These are phyloP conservation scores for Ceratocystiopsis brevicomis DNA, from an alignment of 2,329 filamentous ascomycete species.

Conservation along the genomic window DNA sequence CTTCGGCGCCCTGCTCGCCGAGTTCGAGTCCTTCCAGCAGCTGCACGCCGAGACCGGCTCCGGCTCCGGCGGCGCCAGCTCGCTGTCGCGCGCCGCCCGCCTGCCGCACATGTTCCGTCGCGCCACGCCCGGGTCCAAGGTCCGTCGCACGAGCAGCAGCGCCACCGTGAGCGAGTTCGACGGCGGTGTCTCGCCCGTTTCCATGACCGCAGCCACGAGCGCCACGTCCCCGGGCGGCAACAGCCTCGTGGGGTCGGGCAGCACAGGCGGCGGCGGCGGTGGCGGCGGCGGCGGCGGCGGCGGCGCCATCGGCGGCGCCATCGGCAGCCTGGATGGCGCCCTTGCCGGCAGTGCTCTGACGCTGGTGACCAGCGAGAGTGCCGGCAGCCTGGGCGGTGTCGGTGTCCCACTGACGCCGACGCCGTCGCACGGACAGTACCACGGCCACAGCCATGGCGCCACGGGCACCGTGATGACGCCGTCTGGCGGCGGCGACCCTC, in stretches of 20 bases:
- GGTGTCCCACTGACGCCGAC: background rate
- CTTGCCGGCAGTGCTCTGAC: slow-evolving; percentile 3
- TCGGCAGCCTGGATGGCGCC: slow-evolving; percentile 5
- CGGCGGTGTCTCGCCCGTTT: slow-evolving; percentile 6
- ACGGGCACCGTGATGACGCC: slow-evolving; percentile 13
- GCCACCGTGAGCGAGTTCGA: slow-evolving; percentile 20
- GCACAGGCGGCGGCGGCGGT: slow-evolving; percentile 14
- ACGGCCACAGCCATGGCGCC: slow-evolving; percentile 13
- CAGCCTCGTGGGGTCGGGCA: slow-evolving; percentile 9
- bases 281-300: slow-evolving; percentile 26
- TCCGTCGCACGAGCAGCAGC: slow-evolving; percentile 33
- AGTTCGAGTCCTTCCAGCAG: slow-evolving; percentile 88
- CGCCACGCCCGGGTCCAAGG: slow-evolving; percentile 36
- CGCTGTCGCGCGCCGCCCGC: slow-evolving; percentile 50
- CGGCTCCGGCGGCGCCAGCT: slow-evolving; percentile 37
- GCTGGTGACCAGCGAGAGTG: slow-evolving; percentile 7
- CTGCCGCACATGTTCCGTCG: slow-evolving; percentile 72
- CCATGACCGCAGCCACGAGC: background rate
- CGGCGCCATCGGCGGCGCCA: slow-evolving; percentile 32
- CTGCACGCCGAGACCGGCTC: slow-evolving; percentile 59
- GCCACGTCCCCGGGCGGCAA: slow-evolving; percentile 1
- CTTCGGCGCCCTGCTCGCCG: slow-evolving; percentile 64
- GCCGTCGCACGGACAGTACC: no score
- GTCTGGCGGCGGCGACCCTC: slow-evolving; percentile 16
- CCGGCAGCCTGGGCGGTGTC: slow-evolving; percentile 11